Evolutionary conservation across 768 basidiomycete genomes (phyloP), one percentile per base, ranked within the genome.

Genomic region (Panellus pusillus): DNA sequence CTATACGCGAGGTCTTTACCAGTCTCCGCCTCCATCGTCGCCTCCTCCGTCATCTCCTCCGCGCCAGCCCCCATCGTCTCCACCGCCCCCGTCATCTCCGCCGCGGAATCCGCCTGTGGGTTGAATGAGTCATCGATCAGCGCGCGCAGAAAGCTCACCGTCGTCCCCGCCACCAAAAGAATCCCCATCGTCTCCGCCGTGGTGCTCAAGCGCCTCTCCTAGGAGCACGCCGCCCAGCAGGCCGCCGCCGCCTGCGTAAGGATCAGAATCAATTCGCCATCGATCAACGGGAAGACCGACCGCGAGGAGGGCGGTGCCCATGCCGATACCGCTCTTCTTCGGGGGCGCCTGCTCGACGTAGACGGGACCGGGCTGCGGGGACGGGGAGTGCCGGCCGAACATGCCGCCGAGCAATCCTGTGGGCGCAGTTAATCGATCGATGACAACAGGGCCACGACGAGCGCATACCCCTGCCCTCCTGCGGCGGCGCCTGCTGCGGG

Each of bases 161-260:
- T 35, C 32, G 32, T 35, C 11, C 3, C 68, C 61, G 18, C 68
- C 47, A 17, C 46, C 58, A 59, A 66, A 35, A 17, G 12, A 17
- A 18, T 27, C 43, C 2, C 55, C 46, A 11, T 32, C 42, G 13
- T 12, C 35, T 1, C 35, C 39, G 1, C 53, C 41, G 50, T 44
- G 14, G 44, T 37, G 24, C 37, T 83, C 83, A 28, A 82, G 55
- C 0, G 78, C 80, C 41, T 82, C 73, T 32, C 63, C 78, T 36
- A 88, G 62, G 40, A 89, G 66, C 3, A 72, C 70, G 53, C 87
- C 88, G 36, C 81, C 86, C n/a, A 86, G 64, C n/a, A 88, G 65
- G 53, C 84, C 88, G 14, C 74, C 86, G 62, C 79, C 86, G 58
- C 77, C 86, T 79, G 45, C n/a, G 32, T 3, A 35, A 3, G 24